Conservation (phyloP, 768 basidiomycete species). For the Rhizopogon vulgaris region DNA sequence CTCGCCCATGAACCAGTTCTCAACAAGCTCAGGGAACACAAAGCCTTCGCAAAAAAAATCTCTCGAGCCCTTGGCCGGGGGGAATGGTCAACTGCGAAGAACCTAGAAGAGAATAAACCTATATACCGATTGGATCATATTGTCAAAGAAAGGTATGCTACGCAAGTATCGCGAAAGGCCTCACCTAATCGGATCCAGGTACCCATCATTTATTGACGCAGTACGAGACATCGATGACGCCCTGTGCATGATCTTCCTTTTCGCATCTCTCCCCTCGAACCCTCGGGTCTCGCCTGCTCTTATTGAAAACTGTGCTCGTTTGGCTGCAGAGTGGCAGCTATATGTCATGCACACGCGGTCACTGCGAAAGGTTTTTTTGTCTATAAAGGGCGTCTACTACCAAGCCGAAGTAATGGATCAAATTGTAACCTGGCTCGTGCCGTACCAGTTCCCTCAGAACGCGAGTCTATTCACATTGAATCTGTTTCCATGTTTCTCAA, state of each 20-base stretch:
- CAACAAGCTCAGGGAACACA: constrained; percentile 91
- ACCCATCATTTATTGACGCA: constrained; percentile 95
- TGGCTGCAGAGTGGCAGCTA: constrained; percentile 94
- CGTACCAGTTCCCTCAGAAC: constrained; percentile 94
- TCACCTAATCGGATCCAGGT: constrained; percentile 43
- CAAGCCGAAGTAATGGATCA: constrained; percentile 94
- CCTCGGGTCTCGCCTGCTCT: constrained; percentile 75
- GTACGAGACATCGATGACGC: constrained; percentile 96
- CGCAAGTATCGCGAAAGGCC: neutral
- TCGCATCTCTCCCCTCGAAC: constrained; percentile 86
- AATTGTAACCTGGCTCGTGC: constrained; percentile 91
- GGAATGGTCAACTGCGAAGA: constrained; percentile 95
- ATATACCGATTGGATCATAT: constrained; percentile 91
- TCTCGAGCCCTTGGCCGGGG: constrained; percentile 87
- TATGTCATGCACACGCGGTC: constrained; percentile 86
- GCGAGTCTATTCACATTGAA: constrained; percentile 37
- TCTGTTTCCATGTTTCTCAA: constrained; percentile 3
- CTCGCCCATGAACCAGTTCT: constrained; percentile 95
- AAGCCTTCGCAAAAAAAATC: constrained; percentile 96
- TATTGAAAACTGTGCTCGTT: constrained; percentile 83
- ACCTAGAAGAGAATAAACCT: constrained; percentile 88
- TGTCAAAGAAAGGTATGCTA: constrained; percentile 85
- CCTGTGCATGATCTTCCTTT: constrained; percentile 90
- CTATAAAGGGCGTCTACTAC: constrained; percentile 97
- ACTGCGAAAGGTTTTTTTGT: constrained; percentile 87